phyloP scores from a whole-genome alignment of 495 filamentous ascomycete species.

The Penicillium cataractarum region DNA sequence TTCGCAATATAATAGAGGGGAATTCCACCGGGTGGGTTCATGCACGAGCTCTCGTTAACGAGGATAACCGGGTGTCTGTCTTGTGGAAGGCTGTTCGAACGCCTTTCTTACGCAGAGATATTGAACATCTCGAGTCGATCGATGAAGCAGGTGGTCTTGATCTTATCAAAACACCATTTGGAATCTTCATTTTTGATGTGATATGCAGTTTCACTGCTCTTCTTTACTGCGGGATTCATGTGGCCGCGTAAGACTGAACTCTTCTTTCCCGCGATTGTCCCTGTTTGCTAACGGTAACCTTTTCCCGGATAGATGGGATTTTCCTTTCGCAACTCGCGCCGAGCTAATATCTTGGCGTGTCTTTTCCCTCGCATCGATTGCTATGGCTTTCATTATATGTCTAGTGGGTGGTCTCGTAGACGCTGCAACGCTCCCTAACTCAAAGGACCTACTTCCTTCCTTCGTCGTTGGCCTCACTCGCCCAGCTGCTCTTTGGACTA shows the following conservation, averaged over 20 bases:
- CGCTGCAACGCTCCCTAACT: neutral
- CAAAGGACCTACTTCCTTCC: neutral
- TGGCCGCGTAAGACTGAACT: conserved; percentile 6
- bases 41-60: neutral
- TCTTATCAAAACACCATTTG: neutral
- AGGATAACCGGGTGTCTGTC: neutral
- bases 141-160: neutral
- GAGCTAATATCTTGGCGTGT: neutral
- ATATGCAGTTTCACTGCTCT: conserved; percentile 3
- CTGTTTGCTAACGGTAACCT: neutral
- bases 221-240: conserved; percentile 8
- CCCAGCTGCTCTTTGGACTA: neutral
- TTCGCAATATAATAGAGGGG: neutral
- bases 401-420: neutral
- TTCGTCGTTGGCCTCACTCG: conserved; percentile 1
- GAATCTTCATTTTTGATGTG: neutral
- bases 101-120: neutral
- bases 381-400: neutral
- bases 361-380: neutral
- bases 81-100: neutral
- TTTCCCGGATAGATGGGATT: conserved; percentile 3
- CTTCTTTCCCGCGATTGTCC: neutral
- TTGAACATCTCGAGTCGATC: neutral
- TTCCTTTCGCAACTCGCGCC: conserved; percentile 1
- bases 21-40: neutral